These are phyloP conservation scores for Saturnispora ahearnii DNA, from an alignment of 805 yeast species.

Conservation along the genomic window DNA sequence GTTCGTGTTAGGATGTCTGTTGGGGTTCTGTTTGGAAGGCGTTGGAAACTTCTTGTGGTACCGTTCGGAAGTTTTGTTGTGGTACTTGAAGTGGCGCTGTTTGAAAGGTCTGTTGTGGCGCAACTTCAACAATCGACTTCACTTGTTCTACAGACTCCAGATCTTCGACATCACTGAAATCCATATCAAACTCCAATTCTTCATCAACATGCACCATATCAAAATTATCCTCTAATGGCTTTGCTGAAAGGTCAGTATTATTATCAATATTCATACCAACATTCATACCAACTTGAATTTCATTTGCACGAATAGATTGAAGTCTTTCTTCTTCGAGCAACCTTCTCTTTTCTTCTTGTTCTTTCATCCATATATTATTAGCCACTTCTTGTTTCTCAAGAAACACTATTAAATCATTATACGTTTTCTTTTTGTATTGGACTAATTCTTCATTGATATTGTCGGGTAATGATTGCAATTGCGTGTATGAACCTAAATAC, in stretches of 20 bases:
- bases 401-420: slow-evolving; percentile 18
- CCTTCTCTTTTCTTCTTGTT: slow-evolving; percentile 24
- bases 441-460: slow-evolving; percentile 16
- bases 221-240: slow-evolving; percentile 21
- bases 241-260: background rate
- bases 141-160: background rate
- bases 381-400: slow-evolving; percentile 27
- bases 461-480: slow-evolving; percentile 18
- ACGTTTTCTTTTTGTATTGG: slow-evolving; percentile 16
- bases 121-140: background rate
- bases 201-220: slow-evolving; percentile 18
- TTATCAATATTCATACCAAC: slow-evolving; percentile 9
- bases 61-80: no score
- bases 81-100: background rate
- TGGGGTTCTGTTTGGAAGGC: background rate
- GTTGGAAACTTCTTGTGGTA: background rate
- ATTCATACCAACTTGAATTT: slow-evolving; percentile 13
- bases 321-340: slow-evolving; percentile 18
- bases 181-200: slow-evolving; percentile 10
- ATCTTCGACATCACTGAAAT: slow-evolving; percentile 8
- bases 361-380: slow-evolving; percentile 13
- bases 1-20: background rate
- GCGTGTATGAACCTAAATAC: slow-evolving; percentile 26
- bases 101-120: background rate
- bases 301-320: slow-evolving; percentile 14